Base-by-base conservation (phyloP, 345 rosid genomes). In the Alliaria petiolata region DNA sequence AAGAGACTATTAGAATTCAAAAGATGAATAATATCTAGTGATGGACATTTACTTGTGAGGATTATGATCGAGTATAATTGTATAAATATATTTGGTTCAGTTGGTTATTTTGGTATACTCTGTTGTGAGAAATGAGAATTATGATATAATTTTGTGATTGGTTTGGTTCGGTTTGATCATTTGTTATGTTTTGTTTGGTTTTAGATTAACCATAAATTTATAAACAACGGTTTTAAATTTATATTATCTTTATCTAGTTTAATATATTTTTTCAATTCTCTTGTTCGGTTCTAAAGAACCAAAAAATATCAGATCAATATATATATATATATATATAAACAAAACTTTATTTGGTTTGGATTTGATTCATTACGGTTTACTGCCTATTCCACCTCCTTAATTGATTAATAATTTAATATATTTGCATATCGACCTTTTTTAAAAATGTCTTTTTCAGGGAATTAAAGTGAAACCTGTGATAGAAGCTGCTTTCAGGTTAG, bases 381-480 rank as follows among this genome's bases (percentile, higher is more conserved):
- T 50, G 25, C 25, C 25, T 3, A 22, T 22, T n/a, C 2, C 25
- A 22, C 25, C 25, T 22, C 25, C 25, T 22, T 22, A 22, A 22
- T 20, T 14, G 7, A 19, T 6, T 6, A 6, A 10, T 12, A 38
- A 10, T 10, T 38, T 13, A n/a, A n/a, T n/a, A 13, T 14, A 38
- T 5, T n/a, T 10, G 7, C 42, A 34, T 34, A 13, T 40, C 45
- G 7, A 40, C 8, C n/a, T n/a, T 43, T 43, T 19, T 12, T 38
- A 3, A 38, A 10, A 2, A 46, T 47, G 16, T 50, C 4, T 12
- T 25, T 50, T 25, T 50, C 4, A 25, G n/a, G 25, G 38, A 50
- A 35, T 4, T 7, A 66, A 52, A 46, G 28, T 31, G 13, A 73
- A 81, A 22, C 88, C 80, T 9, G 44, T 40, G 25, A 91, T 84